Evolutionary conservation across 306 rosid species (phyloP).

Genomic region (Neltuma alba): DNA sequence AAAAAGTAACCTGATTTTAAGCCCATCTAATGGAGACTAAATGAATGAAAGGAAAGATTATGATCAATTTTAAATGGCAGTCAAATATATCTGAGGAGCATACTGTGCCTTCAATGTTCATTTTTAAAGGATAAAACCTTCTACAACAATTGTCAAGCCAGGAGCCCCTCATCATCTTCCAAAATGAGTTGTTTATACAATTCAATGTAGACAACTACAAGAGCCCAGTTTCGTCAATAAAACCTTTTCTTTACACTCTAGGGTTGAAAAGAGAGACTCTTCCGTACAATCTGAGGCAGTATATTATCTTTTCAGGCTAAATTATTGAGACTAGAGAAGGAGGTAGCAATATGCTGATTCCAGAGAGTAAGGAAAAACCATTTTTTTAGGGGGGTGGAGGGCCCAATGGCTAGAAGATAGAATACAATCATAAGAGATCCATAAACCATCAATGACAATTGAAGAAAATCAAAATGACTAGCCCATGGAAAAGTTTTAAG

Average conservation of each 20-base stretch:
- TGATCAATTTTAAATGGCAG: neutral
- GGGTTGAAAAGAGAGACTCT: neutral
- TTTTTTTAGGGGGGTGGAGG: neutral
- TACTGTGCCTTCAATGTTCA: neutral
- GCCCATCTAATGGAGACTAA: neutral
- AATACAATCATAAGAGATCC: neutral
- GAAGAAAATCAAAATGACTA: neutral
- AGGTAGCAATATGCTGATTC: neutral
- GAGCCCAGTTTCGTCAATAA: neutral
- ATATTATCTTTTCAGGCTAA: neutral
- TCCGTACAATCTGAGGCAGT: neutral
- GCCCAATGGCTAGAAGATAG: neutral
- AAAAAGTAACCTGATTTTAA: conserved; percentile 22
- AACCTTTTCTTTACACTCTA: neutral
- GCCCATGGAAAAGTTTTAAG: neutral
- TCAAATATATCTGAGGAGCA: neutral
- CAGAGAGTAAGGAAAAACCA: neutral
- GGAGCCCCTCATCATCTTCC: neutral
- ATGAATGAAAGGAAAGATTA: conserved; percentile 18
- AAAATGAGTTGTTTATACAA: neutral
- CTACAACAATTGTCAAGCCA: neutral
- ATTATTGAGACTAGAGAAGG: neutral
- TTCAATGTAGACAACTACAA: neutral
- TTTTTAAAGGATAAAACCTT: neutral
- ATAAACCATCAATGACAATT: neutral